These are phyloP conservation scores for Ogataea trehalophila DNA, from an alignment of 805 yeast species.

Conservation along the genomic window DNA sequence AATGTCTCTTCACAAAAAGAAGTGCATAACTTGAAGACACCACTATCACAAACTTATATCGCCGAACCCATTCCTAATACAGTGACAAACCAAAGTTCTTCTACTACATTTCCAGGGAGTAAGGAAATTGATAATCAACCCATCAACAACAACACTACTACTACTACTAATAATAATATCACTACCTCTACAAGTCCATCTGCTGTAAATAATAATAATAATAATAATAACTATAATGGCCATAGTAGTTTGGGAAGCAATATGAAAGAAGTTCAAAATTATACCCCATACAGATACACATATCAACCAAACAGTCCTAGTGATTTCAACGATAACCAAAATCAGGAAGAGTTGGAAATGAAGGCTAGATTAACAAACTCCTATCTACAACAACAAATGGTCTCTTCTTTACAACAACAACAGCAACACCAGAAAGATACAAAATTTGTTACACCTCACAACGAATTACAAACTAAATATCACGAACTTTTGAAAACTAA, in stretches of 20 bases:
- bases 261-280: slow-evolving; percentile 18
- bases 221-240: neutral
- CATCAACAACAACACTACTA: neutral
- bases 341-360: slow-evolving; percentile 22
- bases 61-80: neutral
- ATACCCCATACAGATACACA: slow-evolving; percentile 23
- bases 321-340: slow-evolving; percentile 14
- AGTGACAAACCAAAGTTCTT: neutral
- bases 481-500: slow-evolving; percentile 41
- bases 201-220: neutral
- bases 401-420: slow-evolving; percentile 12
- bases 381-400: slow-evolving; percentile 20
- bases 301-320: slow-evolving; percentile 16
- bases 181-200: neutral
- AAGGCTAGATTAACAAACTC: slow-evolving; percentile 20
- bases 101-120: neutral
- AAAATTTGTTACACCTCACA: neutral
- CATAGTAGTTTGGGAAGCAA: slow-evolving; percentile 1
- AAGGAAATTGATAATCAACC: neutral
- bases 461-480: slow-evolving; percentile 15
- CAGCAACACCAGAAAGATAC: slow-evolving; percentile 11
- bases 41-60: slow-evolving; percentile 7
- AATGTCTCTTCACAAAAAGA: slow-evolving; percentile 27
- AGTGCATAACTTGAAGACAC: slow-evolving; percentile 24
- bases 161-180: neutral